phyloP scores from a whole-genome alignment of 2,329 filamentous ascomycete genomes.

The Ceratocystis albifundus region DNA sequence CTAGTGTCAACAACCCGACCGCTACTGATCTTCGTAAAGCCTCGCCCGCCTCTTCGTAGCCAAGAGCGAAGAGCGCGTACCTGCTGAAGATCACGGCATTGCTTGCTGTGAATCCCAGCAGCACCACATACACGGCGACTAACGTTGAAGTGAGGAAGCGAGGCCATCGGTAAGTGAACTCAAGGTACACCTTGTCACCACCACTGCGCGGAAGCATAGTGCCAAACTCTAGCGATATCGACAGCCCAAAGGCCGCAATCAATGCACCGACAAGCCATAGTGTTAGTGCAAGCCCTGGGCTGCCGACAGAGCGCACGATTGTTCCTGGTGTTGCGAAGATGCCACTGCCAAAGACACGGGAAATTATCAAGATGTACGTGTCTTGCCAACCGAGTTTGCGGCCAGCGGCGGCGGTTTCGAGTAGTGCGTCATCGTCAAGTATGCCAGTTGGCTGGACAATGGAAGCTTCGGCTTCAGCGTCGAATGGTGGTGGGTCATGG shows the following conservation, averaged over 20 bases:
- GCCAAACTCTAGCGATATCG: constrained; percentile 54
- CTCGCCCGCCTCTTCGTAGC: constrained; percentile 34
- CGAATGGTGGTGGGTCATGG: background rate
- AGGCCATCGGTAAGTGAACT: constrained; percentile 54
- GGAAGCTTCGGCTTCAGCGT: background rate
- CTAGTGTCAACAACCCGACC: constrained; percentile 42
- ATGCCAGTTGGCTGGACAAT: constrained; percentile 11
- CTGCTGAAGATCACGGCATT: constrained; percentile 60
- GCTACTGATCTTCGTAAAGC: constrained; percentile 45
- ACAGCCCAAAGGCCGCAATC: constrained; percentile 49
- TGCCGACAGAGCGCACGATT: constrained; percentile 55
- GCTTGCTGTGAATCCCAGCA: constrained; percentile 56
- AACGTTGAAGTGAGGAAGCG: constrained; percentile 53
- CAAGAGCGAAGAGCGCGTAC: constrained; percentile 50
- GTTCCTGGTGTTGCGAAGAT: constrained; percentile 62
- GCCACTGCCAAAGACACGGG: constrained; percentile 56
- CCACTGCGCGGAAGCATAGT: constrained; percentile 60
- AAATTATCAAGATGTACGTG: constrained; percentile 56
- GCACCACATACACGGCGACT: constrained; percentile 50
- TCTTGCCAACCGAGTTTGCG: constrained; percentile 51
- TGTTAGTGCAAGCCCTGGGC: constrained; percentile 49
- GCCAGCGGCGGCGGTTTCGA: constrained; percentile 46
- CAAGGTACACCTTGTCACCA: constrained; percentile 59
- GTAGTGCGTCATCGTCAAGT: constrained; percentile 48
- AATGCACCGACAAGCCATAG: constrained; percentile 54